Evolutionary conservation across 352 stramenopile genomes (phyloP), one percentile per base, ranked within the genome.

Genomic region (Phytopythium vexans): DNA sequence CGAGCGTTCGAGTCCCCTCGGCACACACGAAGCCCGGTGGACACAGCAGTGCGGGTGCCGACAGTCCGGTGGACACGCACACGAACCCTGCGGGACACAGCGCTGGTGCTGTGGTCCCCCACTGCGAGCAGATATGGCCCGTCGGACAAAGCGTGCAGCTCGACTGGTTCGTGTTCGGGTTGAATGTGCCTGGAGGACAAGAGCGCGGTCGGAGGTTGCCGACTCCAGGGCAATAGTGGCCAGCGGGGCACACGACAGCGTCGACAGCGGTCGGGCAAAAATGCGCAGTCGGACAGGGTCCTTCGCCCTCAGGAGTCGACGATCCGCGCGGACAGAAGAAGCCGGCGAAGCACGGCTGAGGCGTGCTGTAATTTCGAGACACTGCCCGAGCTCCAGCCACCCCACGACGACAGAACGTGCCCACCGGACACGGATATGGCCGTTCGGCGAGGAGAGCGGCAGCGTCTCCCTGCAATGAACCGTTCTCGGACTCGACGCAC

Each of bases 321-420:
- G 92, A 98, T 27, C 94, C 94, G 27, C 82, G 76, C 0, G 97
- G 92, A 70, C 97, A 99, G 61, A 99, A 99, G 64, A 98, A 98
- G 0, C 97, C 96, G 38, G 85, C 64, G 56, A 97, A 98, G 52
- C 97, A 99, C 41, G 71, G 79, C 57, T 99, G 96, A 38, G 97
- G 97, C 7, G 92, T 94, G 47, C 77, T 93, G 63, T 95, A 98
- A 66, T 99, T 98, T 43, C 35, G 6, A 21, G 0, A 6, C 16
- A 36, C 0, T 36, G 71, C 6, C 61, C 74, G 21, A 27, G 21
- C 21, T 27, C 21, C 21, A 4, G 80, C 67, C 33, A 96, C 92
- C 10, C 96, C 96, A 34, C 85, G 74, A 7, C 81, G 70, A 68
- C 97, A 99, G 60, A 96, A 99, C 16, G 70, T 88, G 8, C 95